These are phyloP conservation scores for Phylloboletellus chloephorus DNA, from an alignment of 1,284 basidiomycete genomes.

Conservation along the genomic window DNA sequence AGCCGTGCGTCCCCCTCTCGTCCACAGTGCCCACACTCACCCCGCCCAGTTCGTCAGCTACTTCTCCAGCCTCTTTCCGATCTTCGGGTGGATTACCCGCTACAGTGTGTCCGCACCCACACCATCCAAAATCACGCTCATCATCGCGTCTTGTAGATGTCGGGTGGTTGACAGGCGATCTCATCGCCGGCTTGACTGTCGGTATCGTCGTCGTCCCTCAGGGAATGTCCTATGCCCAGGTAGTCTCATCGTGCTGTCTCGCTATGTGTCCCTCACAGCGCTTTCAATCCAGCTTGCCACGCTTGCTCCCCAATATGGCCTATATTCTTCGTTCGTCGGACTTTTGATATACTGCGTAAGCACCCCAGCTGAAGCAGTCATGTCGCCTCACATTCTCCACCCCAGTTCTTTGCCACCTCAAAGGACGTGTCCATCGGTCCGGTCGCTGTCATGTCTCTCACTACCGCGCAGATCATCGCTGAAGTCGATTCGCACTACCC, in stretches of 20 bases:
- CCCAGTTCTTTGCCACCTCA: conserved; percentile 83
- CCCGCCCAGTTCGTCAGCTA: conserved; percentile 52
- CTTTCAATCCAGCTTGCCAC: conserved; percentile 63
- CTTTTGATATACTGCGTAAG: conserved; percentile 75
- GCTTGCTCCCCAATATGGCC: conserved; percentile 82
- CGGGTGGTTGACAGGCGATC: conserved; percentile 73
- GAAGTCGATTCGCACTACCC: conserved; percentile 53
- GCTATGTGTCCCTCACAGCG: conserved; percentile 1
- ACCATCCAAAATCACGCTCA: conserved; percentile 2
- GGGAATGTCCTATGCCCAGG: conserved; percentile 77
- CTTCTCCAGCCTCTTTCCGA: conserved; percentile 71
- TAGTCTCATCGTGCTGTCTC: conserved; percentile 20
- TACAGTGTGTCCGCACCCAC: conserved; percentile 57
- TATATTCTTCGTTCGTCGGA: conserved; percentile 94
- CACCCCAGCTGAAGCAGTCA: conserved; percentile 25
- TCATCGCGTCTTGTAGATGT: conserved; percentile 42
- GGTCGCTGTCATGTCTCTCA: conserved; percentile 95
- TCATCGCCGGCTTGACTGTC: conserved; percentile 87
- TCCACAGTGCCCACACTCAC: conserved; percentile 8
- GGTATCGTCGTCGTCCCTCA: conserved; percentile 91
- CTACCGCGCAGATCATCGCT: conserved; percentile 78
- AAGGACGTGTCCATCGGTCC: conserved; percentile 96
- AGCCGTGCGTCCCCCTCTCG: conserved; percentile 34
- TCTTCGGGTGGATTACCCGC: conserved; percentile 75
- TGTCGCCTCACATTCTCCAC: conserved; percentile 9